A percentile compares a stretch with the other conserved stretches of the same genome.
These are phyloP conservation scores for Naganishia liquefaciens DNA, from an alignment of 1,284 basidiomycete species.

Conservation along the genomic window DNA sequence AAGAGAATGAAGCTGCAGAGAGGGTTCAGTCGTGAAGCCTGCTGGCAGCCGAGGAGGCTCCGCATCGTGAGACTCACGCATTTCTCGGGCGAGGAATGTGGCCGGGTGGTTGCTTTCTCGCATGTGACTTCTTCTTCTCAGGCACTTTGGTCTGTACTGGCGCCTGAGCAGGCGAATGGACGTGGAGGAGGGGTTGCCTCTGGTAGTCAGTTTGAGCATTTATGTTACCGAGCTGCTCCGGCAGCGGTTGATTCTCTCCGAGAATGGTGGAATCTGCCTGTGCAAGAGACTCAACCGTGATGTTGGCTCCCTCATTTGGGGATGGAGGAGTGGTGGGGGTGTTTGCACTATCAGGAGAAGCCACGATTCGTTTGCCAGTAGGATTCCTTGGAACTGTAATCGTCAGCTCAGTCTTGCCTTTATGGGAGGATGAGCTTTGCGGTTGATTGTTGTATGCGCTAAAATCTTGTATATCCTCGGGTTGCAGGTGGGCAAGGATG, in stretches of 20 bases:
- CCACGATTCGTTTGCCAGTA: constrained; percentile 1
- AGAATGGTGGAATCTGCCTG: background rate
- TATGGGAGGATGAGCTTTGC: background rate
- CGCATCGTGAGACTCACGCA: constrained; percentile 23
- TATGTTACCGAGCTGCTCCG: too few relatives aligned
- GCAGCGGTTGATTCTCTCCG: background rate
- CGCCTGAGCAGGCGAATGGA: too few relatives aligned
- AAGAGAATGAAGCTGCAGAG: constrained; percentile 47
- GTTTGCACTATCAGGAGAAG: constrained; percentile 2
- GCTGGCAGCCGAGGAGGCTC: background rate
- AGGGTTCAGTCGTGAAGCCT: background rate
- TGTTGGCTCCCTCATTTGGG: constrained; percentile 5
- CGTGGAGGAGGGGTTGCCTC: background rate
- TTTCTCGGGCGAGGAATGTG: constrained; percentile 35
- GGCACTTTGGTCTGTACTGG: background rate
- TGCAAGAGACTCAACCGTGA: constrained; percentile 5
- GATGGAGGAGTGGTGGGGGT: background rate
- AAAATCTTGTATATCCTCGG: constrained; percentile 1
- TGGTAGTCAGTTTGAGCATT: background rate
- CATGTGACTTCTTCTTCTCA: constrained; percentile 32
- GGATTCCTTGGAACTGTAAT: constrained; percentile 12
- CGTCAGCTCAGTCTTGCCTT: constrained; percentile 6
- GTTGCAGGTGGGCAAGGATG: constrained; percentile 2
- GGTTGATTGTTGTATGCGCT: background rate
- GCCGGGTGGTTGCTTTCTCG: constrained; percentile 33